Base-by-base conservation (phyloP, 352 stramenopile genomes). In the Paralagenidium karlingii region DNA sequence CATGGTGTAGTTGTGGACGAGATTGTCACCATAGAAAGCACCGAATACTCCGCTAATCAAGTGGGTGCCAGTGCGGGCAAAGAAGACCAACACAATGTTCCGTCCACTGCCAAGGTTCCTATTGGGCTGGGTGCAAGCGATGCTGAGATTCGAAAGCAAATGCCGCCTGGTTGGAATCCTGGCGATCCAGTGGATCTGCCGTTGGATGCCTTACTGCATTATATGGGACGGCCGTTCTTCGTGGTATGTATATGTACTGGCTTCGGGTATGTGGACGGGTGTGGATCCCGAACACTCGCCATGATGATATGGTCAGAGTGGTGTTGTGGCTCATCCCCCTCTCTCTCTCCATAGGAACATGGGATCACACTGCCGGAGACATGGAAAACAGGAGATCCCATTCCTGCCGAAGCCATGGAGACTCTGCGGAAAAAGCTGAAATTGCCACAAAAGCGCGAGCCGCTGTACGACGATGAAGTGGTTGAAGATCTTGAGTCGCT, bases 341-440 rank as follows among this genome's bases (percentile, higher is more conserved):
- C n/a, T n/a, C n/a, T n/a, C n/a, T n/a, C n/a, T n/a, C n/a, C 36
- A 3, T 49, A 80, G 63, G 76, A 86, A 30, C 65, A 86, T 27
- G 73, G 68, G 19, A 81, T 89, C 21, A 63, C 58, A 13, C 43
- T 89, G 31, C 71, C 71, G 1, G 69, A 82, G 24, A 51, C 63
- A 8, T 84, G 75, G 70, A 83, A 82, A 53, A 61, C 63, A 0
- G 71, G 69, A 12, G 68, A 87, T 21, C 57, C 76, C 10, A 28
- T 89, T 34, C 76, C 76, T 19, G 13, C 71, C 0, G 68, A 85
- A 11, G 69, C 63, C 3, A 85, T 86, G 71, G 76, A 89, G 19
- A 60, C 79, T 5, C 22, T 89, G 32, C 67, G 76, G 20, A 81
- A 82, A 45, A 86, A 85, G 51, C 78, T 89, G 43, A 83, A 83